Base-by-base conservation (phyloP, 1,139 yeast species). In the Pichia sp. region DNA sequence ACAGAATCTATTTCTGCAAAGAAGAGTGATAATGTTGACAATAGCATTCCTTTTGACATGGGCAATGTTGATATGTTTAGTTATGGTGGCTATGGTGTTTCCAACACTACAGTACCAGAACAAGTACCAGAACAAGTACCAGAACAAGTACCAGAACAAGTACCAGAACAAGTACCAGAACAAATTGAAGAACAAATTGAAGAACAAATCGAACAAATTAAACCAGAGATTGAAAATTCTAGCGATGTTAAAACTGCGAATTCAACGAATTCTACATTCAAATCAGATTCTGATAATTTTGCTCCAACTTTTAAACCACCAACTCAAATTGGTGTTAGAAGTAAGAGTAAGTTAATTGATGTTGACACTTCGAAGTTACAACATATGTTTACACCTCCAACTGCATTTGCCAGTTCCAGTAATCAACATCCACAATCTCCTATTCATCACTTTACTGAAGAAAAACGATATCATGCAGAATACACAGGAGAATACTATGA, bases 401-500 rank as follows among this genome's bases (percentile, higher is more conserved):
- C 44, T 3, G 18, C 42, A 4, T 24, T 45, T 18, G n/a, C 39
- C 3, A 22, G 27, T 7, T 7, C 20, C 15, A 44, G 37, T 11
- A 23, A 20, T n/a, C 20, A 34, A 9, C 37, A 32, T 29, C 13
- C 39, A 16, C 43, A 43, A 20, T 55, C 62, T 9, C 61, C 63
- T 9, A 57, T 59, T 5, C 55, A 51, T 35, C 55, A 53, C 11
- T 53, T 53, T 26, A 57, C 59, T 12, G 62, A 59, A 40, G 55
- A 54, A 32, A 61, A 53, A 34, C 51, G 59, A 36, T 59, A 51
- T 39, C 55, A 59, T 44, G 66, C 62, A 13, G 53, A 58, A 30
- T 59, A 62, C 37, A 61, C 64, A 25, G 70, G 66, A 16, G 67
- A 68, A 40, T 70, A 70, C 50, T 71, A 72, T 45, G 78, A 73